Base-by-base conservation (phyloP, 2,329 filamentous ascomycete species). In the Neofusicoccum laricinum region DNA sequence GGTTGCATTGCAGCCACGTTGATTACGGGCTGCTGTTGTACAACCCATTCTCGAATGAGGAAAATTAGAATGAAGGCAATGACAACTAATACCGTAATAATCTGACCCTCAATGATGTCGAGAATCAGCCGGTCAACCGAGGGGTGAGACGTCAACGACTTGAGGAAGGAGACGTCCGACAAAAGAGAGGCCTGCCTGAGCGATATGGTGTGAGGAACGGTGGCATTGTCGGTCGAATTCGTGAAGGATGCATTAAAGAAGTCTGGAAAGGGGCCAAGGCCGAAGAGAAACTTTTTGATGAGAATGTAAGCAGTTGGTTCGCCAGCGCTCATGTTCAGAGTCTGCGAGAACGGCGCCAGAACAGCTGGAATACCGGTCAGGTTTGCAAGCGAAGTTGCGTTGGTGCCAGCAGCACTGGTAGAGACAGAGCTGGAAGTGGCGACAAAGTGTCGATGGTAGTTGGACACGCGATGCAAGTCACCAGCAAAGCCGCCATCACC, bases 31-130 rank as follows among this genome's bases (percentile, higher is more conserved):
- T 99, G 95, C 75, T 99, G 95, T 75, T 99, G 95, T 10, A 99
- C 93, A 58, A 99, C 95, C 85, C 97, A 99, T 79, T 99, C 95
- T 51, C 96, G 84, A 51, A 99, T 97, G 3, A 99, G 80, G 69
- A 99, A 99, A 46, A 99, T 88, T n/a, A 99, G 81, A 65, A 99
- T 97, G 76, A 98, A 99, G 65, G 90, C 93, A 49, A 97, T 85
- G 7, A 99, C 94, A 58, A 98, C 92, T 11, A 96, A 80, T 5
- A 97, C 80, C 0, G 94, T 99, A 69, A 99, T 97, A 53, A 98
- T 86, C 73, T 97, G 93, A 3, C 95, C 95, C 78, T 99, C 95
- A 3, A 97, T 80, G 0, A 94, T 86, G 69, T 93, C 90, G 61
- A 98, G 88, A 15, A 97, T 79, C 59, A 90, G 84, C 53, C 89